Evolutionary conservation across 345 rosid genomes (phyloP).

Genomic region (Salix brachista): DNA sequence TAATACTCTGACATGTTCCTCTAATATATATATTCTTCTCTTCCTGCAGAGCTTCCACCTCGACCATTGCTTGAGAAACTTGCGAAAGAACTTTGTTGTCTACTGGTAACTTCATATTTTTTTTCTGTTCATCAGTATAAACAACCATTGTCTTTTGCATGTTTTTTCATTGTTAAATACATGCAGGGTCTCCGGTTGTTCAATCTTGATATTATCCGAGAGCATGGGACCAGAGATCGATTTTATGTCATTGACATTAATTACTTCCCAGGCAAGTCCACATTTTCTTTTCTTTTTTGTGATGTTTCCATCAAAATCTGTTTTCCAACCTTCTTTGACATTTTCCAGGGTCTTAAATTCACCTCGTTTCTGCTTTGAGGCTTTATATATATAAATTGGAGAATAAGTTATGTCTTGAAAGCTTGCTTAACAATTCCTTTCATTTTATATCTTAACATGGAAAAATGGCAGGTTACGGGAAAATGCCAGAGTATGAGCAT

Average conservation of each 20-base stretch:
- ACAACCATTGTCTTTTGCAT: neutral
- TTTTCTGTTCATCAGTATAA: neutral
- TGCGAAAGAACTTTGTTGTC: conserved; percentile 63
- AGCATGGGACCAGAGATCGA: conserved; percentile 61
- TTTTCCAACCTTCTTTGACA: neutral
- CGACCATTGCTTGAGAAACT: conserved; percentile 71
- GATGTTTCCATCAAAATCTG: neutral
- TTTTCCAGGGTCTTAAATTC: neutral
- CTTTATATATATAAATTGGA: neutral
- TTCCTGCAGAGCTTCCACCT: conserved; percentile 70
- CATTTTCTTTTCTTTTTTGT: neutral
- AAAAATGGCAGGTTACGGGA: conserved; percentile 60
- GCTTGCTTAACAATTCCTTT: neutral
- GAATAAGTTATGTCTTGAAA: neutral
- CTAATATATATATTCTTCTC: conserved; percentile 9
- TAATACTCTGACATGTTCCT: neutral
- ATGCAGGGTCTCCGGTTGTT: conserved; percentile 67
- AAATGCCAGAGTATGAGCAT: conserved; percentile 80
- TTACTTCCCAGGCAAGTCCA: conserved; percentile 69
- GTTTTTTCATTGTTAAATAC: neutral
- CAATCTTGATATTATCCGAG: conserved; percentile 76
- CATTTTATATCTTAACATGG: neutral
- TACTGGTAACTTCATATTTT: conserved; percentile 39
- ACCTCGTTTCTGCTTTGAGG: neutral
- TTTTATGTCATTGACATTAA: conserved; percentile 78